Percentiles rank a stretch among this genome's conserved stretches.
Evolutionary conservation across 2,329 filamentous ascomycete species (phyloP).

Genomic region (Acrocalymma vagum): DNA sequence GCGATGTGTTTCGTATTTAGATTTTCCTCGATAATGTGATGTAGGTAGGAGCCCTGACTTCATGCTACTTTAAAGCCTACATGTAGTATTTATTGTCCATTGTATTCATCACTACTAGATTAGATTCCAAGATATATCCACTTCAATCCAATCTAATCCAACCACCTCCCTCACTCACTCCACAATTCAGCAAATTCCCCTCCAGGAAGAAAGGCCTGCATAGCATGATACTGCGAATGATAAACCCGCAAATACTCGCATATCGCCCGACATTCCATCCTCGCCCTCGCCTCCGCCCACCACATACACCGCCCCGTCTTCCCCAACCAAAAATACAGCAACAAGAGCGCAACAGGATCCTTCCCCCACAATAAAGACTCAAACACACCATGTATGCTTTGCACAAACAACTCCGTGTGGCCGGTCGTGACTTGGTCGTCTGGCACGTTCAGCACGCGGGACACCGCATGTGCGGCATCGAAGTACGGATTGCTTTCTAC

Average conservation of each 20-base stretch:
- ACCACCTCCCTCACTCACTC: too few species aligned
- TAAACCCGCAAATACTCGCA: constrained; percentile 1
- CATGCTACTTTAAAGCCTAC: too few species aligned
- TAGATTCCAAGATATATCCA: too few species aligned
- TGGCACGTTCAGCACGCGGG: background rate
- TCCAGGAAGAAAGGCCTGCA: constrained; percentile 1
- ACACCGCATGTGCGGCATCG: constrained; percentile 2
- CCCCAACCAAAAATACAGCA: constrained; percentile 1
- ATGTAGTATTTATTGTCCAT: too few species aligned
- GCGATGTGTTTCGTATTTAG: too few species aligned
- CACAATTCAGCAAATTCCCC: background rate
- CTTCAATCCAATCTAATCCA: too few species aligned
- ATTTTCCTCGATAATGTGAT: too few species aligned
- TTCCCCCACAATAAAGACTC: background rate
- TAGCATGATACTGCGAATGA: background rate
- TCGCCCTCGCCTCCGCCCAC: constrained; percentile 2
- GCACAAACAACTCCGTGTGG: constrained; percentile 1
- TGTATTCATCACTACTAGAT: too few species aligned
- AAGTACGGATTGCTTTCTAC: constrained; percentile 1
- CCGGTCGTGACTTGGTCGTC: constrained; percentile 1
- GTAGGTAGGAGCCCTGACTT: too few species aligned
- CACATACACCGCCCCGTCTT: constrained; percentile 2
- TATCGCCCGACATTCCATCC: constrained; percentile 3
- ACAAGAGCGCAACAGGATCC: constrained; percentile 2
- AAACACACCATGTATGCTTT: constrained; percentile 3